phyloP scores from a whole-genome alignment of 179 eudicot genomes.

The Patellifolia procumbens region DNA sequence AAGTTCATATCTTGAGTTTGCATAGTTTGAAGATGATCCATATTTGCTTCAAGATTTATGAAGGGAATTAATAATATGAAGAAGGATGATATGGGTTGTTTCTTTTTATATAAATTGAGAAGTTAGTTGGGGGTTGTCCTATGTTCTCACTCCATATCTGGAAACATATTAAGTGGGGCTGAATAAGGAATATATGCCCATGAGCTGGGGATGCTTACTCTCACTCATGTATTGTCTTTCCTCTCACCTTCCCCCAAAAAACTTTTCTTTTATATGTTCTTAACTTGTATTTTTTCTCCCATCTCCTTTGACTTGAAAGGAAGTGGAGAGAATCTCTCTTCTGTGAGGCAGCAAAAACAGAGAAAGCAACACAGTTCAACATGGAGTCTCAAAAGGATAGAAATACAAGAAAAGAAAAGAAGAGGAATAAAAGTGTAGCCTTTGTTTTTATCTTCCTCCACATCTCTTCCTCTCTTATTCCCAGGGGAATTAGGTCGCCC shows the following conservation, averaged over 20 bases:
- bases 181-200: conserved; percentile 77
- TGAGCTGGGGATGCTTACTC: conserved; percentile 32
- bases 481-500: conserved; percentile 46
- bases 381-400: conserved; percentile 74
- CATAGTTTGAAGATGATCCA: conserved; percentile 50
- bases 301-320: conserved; percentile 79
- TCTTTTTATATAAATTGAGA: conserved; percentile 55
- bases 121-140: conserved; percentile 53
- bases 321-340: conserved; percentile 81
- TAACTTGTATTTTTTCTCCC: conserved; percentile 28
- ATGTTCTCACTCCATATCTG: conserved; percentile 83
- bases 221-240: neutral
- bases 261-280: conserved; percentile 27
- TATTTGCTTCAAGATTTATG: conserved; percentile 24
- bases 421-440: conserved; percentile 50
- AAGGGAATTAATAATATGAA: conserved; percentile 32
- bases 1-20: conserved; percentile 60
- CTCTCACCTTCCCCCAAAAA: conserved; percentile 14
- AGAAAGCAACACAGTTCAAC: conserved; percentile 66
- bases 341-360: conserved; percentile 59
- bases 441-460: conserved; percentile 66
- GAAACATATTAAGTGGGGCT: conserved; percentile 70
- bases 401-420: too few relatives aligned
- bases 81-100: conserved; percentile 36
- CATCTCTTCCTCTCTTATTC: conserved; percentile 43